Evolutionary conservation across 192 early-diverging fungal genomes (phyloP).

Genomic region (Backusella tuberculispora): DNA sequence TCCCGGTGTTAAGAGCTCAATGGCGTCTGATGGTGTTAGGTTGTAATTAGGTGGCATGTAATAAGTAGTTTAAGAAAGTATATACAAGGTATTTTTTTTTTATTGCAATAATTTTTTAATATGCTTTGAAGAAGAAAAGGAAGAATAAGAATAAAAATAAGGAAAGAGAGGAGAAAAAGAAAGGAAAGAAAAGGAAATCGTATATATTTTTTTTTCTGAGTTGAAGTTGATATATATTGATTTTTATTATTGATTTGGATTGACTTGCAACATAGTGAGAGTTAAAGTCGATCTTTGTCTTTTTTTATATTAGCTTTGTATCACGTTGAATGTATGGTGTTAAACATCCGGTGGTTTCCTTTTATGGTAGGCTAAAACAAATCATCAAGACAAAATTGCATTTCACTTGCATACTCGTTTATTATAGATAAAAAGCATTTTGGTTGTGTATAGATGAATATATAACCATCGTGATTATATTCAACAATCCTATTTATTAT

Average conservation of each 20-base stretch:
- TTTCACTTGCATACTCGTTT: not conserved
- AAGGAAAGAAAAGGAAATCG: not conserved
- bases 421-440: not conserved
- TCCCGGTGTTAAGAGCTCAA: conserved; percentile 15
- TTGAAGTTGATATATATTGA: not conserved
- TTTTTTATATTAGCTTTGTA: not conserved
- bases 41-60: conserved; percentile 23
- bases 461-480: no score
- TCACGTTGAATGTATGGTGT: not conserved
- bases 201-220: not conserved
- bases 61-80: not conserved
- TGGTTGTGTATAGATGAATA: no score
- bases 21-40: not conserved
- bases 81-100: not conserved
- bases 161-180: not conserved
- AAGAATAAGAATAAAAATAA: not conserved
- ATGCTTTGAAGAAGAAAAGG: not conserved
- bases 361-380: not conserved
- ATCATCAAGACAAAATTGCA: not conserved
- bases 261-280: not conserved
- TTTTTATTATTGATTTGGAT: not conserved
- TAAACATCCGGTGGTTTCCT: not conserved
- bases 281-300: not conserved
- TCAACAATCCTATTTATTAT: no score
- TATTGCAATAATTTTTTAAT: not conserved